phyloP scores from a whole-genome alignment of 106 monocot species.

The Vanilla planifolia region DNA sequence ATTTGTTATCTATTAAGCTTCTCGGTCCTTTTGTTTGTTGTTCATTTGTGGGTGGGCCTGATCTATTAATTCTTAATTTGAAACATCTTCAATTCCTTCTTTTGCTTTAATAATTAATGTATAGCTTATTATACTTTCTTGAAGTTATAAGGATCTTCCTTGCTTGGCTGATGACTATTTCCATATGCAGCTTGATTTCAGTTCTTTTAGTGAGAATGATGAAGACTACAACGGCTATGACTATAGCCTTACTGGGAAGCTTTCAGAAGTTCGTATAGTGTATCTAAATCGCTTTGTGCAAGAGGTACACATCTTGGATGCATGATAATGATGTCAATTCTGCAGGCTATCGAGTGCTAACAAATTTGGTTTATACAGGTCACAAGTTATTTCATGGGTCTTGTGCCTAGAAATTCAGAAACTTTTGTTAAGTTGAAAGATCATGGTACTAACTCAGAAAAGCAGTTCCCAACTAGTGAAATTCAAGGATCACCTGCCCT shows the following conservation, averaged over 20 bases:
- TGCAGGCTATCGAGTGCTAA: background rate
- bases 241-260: slow-evolving; percentile 81
- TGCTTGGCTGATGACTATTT: no score
- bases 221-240: slow-evolving; percentile 89
- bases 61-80: no score
- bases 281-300: slow-evolving; percentile 93
- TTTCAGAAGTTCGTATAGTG: slow-evolving; percentile 93
- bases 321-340: background rate
- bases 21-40: no score
- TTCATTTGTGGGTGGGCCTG: no score
- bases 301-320: slow-evolving; percentile 50
- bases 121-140: no score
- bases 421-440: slow-evolving; percentile 81
- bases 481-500: slow-evolving; percentile 94
- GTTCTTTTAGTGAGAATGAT: slow-evolving; percentile 65
- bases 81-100: no score
- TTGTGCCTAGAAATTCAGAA: slow-evolving; percentile 53
- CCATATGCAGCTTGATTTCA: slow-evolving; percentile 84
- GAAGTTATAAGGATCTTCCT: no score
- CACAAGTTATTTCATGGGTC: slow-evolving; percentile 84
- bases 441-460: slow-evolving; percentile 77
- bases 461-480: slow-evolving; percentile 70
- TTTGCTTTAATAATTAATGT: no score
- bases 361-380: slow-evolving; percentile 39
- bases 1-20: no score